phyloP scores from a whole-genome alignment of 345 rosid genomes.

The Kandelia obovata region DNA sequence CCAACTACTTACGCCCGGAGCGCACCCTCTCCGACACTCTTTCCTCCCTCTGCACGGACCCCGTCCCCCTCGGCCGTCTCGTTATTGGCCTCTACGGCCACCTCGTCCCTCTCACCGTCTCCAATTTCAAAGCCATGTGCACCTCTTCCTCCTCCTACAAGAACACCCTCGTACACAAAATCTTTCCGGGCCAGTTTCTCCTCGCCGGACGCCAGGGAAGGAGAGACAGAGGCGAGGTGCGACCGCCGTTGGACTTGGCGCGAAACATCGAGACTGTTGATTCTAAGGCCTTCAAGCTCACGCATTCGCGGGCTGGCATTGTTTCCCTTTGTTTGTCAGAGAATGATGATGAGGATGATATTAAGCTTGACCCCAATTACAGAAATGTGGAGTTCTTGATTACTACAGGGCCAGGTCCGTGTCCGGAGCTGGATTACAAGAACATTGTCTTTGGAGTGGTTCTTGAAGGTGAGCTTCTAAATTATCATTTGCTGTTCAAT shows the following conservation, averaged over 20 bases:
- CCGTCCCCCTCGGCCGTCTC: constrained; percentile 68
- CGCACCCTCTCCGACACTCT: constrained; percentile 40
- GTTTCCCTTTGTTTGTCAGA: constrained; percentile 75
- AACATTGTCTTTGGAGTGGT: constrained; percentile 92
- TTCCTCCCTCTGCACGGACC: constrained; percentile 50
- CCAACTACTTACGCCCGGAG: constrained; percentile 64
- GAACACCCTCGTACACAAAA: constrained; percentile 73
- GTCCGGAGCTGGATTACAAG: constrained; percentile 65
- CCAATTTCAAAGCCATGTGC: constrained; percentile 82
- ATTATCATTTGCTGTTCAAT: background rate
- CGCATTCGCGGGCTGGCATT: constrained; percentile 61
- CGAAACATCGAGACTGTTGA: constrained; percentile 69
- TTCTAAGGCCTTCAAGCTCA: constrained; percentile 56
- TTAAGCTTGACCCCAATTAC: constrained; percentile 63
- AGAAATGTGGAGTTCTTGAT: constrained; percentile 89
- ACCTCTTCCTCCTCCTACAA: constrained; percentile 57
- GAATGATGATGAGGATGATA: constrained; percentile 78
- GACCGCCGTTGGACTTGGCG: constrained; percentile 37
- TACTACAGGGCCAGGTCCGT: constrained; percentile 87
- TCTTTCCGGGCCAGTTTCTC: constrained; percentile 74
- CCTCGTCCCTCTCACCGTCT: constrained; percentile 68
- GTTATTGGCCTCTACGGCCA: constrained; percentile 76
- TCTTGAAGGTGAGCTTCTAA: constrained; percentile 57
- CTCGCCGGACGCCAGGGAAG: constrained; percentile 77
- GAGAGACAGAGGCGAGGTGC: constrained; percentile 54